Evolutionary conservation across 805 yeast genomes (phyloP).

Genomic region (Candida chilensis): DNA sequence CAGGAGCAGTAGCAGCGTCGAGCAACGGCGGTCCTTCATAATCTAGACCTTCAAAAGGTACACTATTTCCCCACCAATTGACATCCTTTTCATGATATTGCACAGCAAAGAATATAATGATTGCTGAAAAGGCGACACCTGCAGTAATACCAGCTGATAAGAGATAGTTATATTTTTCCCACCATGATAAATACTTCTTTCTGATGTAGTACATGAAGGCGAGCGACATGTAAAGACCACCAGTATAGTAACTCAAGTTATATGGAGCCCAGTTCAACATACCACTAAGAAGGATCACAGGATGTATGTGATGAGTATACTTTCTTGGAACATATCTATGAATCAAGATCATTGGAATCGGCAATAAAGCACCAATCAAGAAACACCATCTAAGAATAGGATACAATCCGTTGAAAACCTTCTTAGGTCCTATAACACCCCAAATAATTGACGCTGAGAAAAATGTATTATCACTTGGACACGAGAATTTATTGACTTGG

Average conservation of each 20-base stretch:
- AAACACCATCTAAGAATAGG: constrained; percentile 34
- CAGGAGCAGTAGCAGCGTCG: constrained; percentile 12
- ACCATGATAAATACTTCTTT: constrained; percentile 42
- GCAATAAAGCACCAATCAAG: constrained; percentile 14
- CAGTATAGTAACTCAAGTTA: constrained; percentile 31
- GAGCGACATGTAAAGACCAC: constrained; percentile 31
- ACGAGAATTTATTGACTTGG: constrained; percentile 15
- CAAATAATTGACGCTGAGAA: constrained; percentile 36
- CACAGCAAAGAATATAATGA: constrained; percentile 45
- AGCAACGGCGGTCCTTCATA: constrained; percentile 9
- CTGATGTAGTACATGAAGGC: constrained; percentile 42
- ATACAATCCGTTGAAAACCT: constrained; percentile 32
- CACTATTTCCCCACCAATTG: constrained; percentile 64
- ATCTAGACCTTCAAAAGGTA: constrained; percentile 9
- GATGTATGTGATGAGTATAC: constrained; percentile 19
- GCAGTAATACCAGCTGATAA: constrained; percentile 49
- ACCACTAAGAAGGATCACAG: constrained; percentile 33
- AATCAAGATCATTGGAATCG: neutral
- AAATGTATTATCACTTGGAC: constrained; percentile 23
- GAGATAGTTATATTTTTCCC: constrained; percentile 44
- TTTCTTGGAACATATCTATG: constrained; percentile 1
- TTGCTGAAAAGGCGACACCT: constrained; percentile 55
- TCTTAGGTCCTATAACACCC: constrained; percentile 49
- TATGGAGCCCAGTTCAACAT: constrained; percentile 29
- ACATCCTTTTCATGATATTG: constrained; percentile 30